Evolutionary conservation across 2,329 filamentous ascomycete species (phyloP), one percentile per base, ranked within the genome.

Genomic region (Leptographium procerum): DNA sequence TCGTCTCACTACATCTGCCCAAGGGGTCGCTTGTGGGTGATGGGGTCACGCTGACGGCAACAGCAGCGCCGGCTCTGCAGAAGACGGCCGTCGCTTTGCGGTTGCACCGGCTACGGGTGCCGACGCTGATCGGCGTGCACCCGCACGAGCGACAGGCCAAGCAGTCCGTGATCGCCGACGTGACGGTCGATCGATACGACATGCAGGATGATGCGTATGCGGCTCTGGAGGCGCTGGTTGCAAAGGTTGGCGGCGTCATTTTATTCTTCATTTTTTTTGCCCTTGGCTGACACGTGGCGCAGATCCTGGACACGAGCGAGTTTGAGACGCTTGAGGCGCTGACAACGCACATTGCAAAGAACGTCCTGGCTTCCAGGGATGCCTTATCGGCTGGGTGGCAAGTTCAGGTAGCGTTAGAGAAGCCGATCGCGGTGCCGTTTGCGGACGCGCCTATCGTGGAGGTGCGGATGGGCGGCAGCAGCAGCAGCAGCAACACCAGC

Each of bases 391-490:
- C 73, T 26, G 72, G 73, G 16, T 78, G 79, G 71, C 75, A 75
- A 59, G 72, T 91, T 55, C 79, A 76, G 60, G 76, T 91, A 43
- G 73, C 75, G 28, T 72, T 91, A 56, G 83, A 85, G 70, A 91
- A 91, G 72, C 88, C 88, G 3, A 83, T 85, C 14, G 88, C 88
- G 0, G 84, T 91, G 24, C 80, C 83, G 0, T 81, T 87, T 65
- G 88, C 88, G 2, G 87, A 89, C 63, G 85, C 83, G 13, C 86
- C 87, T 0, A 77, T 79, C 5, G 83, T 91, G 7, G 85, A 89
- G 68, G 75, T 86, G 53, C 65, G 59, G 14, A 58, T 63, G 69
- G 33, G 65, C 13, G 22, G 29, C 11, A 28, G 31, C 52, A 26
- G 19, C 29, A 19, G 19, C 26, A n/a, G 50, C 7, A 22, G 19